Conservation (phyloP, 306 rosid genomes). For the Betula pendula region DNA sequence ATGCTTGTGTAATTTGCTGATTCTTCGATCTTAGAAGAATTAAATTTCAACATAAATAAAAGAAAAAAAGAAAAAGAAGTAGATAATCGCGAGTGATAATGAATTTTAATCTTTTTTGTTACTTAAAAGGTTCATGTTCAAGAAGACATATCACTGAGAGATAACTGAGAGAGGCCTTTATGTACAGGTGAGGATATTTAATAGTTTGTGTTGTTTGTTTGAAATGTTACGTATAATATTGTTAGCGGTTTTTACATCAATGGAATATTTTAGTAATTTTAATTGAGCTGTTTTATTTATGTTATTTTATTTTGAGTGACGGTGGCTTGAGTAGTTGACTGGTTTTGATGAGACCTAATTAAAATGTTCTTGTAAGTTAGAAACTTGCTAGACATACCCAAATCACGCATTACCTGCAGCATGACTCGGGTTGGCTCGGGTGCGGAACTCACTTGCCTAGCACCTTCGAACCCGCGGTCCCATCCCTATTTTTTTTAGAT, state of each 20-base stretch:
- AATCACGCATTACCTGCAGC: no score
- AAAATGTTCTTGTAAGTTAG: no score
- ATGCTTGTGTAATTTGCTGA: conserved; percentile 68
- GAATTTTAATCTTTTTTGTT: not conserved
- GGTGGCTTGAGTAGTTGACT: no score
- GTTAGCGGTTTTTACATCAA: not conserved
- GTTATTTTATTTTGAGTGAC: no score
- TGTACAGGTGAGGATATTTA: not conserved
- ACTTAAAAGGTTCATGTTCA: not conserved
- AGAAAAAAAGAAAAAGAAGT: not conserved
- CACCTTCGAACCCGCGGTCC: no score
- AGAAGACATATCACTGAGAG: not conserved
- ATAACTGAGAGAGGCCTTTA: not conserved
- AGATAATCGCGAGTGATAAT: not conserved
- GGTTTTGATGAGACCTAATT: no score
- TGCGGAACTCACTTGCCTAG: no score
- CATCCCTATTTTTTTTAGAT: no score
- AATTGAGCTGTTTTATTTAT: not conserved
- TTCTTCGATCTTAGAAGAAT: not conserved
- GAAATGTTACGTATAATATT: not conserved
- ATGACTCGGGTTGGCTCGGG: no score
- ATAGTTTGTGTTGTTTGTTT: not conserved
- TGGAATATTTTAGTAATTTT: not conserved
- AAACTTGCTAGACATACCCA: no score
- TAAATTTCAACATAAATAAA: conserved; percentile 11